Evolutionary conservation across 108 stramenopile genomes (phyloP).

Genomic region (Pseudonitzschia delicatissima): DNA sequence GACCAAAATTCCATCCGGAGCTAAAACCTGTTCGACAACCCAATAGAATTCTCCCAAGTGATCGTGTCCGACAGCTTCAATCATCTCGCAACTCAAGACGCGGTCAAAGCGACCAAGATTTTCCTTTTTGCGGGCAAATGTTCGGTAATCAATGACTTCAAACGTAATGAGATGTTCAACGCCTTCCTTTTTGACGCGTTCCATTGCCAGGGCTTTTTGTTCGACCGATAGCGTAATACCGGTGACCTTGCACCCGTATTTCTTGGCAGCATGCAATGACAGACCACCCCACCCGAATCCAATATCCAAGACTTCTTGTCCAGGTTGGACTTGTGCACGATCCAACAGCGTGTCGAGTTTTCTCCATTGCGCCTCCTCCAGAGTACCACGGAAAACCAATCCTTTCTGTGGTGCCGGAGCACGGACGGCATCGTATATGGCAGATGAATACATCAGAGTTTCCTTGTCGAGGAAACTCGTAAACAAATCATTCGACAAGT

Average conservation of each 20-base stretch:
- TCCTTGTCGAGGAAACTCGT: slow-evolving; percentile 85
- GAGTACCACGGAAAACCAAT: slow-evolving; percentile 54
- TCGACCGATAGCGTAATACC: slow-evolving; percentile 95
- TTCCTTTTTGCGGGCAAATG: slow-evolving; percentile 60
- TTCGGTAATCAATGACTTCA: slow-evolving; percentile 92
- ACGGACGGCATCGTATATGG: slow-evolving; percentile 78
- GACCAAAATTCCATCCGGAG: slow-evolving; percentile 82
- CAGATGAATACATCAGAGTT: slow-evolving; percentile 91
- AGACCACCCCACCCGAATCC: slow-evolving; percentile 97
- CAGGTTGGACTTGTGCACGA: slow-evolving; percentile 70
- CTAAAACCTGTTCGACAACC: slow-evolving; percentile 86
- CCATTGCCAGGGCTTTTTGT: slow-evolving; percentile 87
- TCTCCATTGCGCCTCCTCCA: slow-evolving; percentile 94
- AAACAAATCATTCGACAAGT: slow-evolving; percentile 91
- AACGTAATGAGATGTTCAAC: slow-evolving; percentile 82
- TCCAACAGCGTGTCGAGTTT: slow-evolving; percentile 91
- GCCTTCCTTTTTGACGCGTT: slow-evolving; percentile 78
- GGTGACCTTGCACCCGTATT: slow-evolving; percentile 86
- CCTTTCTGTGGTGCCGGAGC: slow-evolving; percentile 41
- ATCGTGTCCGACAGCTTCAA: slow-evolving; percentile 97
- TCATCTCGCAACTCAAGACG: slow-evolving; percentile 96
- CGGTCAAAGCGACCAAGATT: slow-evolving; percentile 86
- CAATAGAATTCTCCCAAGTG: slow-evolving; percentile 89
- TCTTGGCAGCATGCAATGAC: slow-evolving; percentile 86
- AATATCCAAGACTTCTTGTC: slow-evolving; percentile 87